Percentiles rank a stretch among this genome's conserved stretches.
Conservation (phyloP, 108 stramenopile species). For the Mediolabrus comicus region DNA sequence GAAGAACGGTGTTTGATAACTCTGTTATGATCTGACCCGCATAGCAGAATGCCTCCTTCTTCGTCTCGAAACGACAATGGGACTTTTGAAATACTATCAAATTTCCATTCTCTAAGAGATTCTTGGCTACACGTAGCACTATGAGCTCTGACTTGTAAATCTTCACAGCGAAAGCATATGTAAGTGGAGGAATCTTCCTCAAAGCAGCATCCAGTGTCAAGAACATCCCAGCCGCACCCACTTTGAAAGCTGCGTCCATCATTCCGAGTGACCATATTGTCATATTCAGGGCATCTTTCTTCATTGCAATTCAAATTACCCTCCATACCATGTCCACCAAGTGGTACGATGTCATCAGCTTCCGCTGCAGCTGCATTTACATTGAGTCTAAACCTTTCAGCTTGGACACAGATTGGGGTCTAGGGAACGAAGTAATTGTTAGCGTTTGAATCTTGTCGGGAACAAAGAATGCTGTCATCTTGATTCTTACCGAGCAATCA, state of each 20-base stretch:
- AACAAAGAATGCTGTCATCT: no score
- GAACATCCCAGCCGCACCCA: constrained; percentile 77
- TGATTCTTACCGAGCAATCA: constrained; percentile 55
- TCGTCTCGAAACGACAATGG: constrained; percentile 26
- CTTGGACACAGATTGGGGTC: constrained; percentile 85
- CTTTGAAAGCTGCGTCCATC: constrained; percentile 67
- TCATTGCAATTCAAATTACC: constrained; percentile 45
- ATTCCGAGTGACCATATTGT: constrained; percentile 52
- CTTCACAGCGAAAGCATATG: constrained; percentile 34
- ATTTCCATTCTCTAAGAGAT: constrained; percentile 12
- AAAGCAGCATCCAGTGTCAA: constrained; percentile 78
- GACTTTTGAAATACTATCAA: constrained; percentile 13
- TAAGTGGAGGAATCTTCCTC: constrained; percentile 8
- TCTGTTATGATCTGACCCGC: constrained; percentile 43
- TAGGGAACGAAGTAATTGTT: no score
- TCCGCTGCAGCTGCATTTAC: constrained; percentile 19
- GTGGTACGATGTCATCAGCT: constrained; percentile 23
- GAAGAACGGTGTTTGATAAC: constrained; percentile 7
- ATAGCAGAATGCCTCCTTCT: constrained; percentile 27
- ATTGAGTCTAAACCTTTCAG: constrained; percentile 62
- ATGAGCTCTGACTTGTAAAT: constrained; percentile 19
- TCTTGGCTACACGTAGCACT: constrained; percentile 32
- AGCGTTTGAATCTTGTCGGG: no score
- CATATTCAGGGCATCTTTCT: constrained; percentile 50
- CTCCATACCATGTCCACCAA: constrained; percentile 69